These are phyloP conservation scores for Diutina pseudorugosa DNA, from an alignment of 1,139 yeast species.

Conservation along the genomic window DNA sequence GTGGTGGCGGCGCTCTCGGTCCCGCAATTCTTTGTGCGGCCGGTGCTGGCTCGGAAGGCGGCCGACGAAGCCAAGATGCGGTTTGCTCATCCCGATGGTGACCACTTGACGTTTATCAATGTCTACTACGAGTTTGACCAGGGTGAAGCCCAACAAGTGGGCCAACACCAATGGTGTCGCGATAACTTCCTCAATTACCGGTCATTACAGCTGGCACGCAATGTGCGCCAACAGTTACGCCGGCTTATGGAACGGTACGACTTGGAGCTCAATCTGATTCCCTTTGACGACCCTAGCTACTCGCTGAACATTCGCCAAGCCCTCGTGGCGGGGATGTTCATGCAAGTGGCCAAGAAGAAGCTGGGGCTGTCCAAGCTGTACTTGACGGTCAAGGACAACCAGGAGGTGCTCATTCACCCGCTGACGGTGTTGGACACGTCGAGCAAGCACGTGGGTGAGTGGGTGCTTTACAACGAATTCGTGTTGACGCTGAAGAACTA, in stretches of 20 bases:
- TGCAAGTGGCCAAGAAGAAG: slow-evolving; percentile 91
- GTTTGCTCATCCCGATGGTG: slow-evolving; percentile 93
- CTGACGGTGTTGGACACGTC: slow-evolving; percentile 71
- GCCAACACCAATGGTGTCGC: slow-evolving; percentile 77
- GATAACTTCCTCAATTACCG: slow-evolving; percentile 79
- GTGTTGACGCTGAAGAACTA: slow-evolving; percentile 89
- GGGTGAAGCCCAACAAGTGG: slow-evolving; percentile 51
- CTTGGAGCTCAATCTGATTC: slow-evolving; percentile 58
- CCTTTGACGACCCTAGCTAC: slow-evolving; percentile 55
- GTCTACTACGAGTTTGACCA: slow-evolving; percentile 78
- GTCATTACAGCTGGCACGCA: slow-evolving; percentile 73
- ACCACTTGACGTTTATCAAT: slow-evolving; percentile 80
- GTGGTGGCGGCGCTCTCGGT: slow-evolving; percentile 87
- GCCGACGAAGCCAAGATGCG: slow-evolving; percentile 86
- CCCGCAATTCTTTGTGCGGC: slow-evolving; percentile 90
- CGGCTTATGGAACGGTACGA: slow-evolving; percentile 78
- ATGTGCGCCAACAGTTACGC: slow-evolving; percentile 71
- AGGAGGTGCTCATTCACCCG: slow-evolving; percentile 90
- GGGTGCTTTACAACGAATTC: slow-evolving; percentile 92
- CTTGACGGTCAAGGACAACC: slow-evolving; percentile 88
- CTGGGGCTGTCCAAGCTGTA: slow-evolving; percentile 61
- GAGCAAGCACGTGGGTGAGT: slow-evolving; percentile 29
- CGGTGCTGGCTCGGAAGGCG: slow-evolving; percentile 73
- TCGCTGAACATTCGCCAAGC: slow-evolving; percentile 76
- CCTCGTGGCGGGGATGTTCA: slow-evolving; percentile 84